A percentile compares a stretch with the other conserved stretches of the same genome.
Conservation (phyloP, 345 rosid genomes). For the Euphorbia lathyris region DNA sequence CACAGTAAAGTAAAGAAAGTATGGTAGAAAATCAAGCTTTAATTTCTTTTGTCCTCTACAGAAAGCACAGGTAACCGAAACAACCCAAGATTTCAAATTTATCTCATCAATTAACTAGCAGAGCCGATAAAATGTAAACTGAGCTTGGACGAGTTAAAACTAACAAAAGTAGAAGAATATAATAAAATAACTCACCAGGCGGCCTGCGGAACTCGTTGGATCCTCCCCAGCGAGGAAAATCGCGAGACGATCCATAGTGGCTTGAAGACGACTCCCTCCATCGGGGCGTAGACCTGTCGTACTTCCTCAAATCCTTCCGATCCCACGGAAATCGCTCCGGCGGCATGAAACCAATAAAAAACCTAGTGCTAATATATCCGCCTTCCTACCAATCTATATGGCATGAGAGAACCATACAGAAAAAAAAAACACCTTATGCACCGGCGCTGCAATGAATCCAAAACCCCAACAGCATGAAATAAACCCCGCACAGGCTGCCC, state of each 20-base stretch:
- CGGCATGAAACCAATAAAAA: conserved; percentile 60
- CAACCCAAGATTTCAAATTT: neutral
- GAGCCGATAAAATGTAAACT: neutral
- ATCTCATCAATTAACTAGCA: neutral
- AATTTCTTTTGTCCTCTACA: neutral
- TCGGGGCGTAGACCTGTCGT: conserved; percentile 64
- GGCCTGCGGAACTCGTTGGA: conserved; percentile 76
- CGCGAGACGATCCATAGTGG: conserved; percentile 47
- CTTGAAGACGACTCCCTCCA: conserved; percentile 68
- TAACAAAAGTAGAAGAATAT: neutral
- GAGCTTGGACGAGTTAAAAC: neutral
- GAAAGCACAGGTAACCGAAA: neutral
- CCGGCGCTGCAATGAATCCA: conserved; percentile 8
- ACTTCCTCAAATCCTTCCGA: conserved; percentile 91
- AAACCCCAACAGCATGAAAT: conserved; percentile 10
- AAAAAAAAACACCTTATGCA: neutral
- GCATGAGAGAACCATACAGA: neutral
- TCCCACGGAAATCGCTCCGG: conserved; percentile 87
- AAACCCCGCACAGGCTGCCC: conserved; percentile 5
- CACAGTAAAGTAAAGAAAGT: neutral
- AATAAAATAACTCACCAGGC: conserved; percentile 45
- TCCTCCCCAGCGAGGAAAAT: conserved; percentile 53
- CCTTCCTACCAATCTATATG: neutral
- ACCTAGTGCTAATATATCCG: conserved; percentile 22
- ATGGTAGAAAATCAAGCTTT: neutral